Base-by-base conservation (phyloP, 768 basidiomycete species). In the Sporobolomyces phaffii region DNA sequence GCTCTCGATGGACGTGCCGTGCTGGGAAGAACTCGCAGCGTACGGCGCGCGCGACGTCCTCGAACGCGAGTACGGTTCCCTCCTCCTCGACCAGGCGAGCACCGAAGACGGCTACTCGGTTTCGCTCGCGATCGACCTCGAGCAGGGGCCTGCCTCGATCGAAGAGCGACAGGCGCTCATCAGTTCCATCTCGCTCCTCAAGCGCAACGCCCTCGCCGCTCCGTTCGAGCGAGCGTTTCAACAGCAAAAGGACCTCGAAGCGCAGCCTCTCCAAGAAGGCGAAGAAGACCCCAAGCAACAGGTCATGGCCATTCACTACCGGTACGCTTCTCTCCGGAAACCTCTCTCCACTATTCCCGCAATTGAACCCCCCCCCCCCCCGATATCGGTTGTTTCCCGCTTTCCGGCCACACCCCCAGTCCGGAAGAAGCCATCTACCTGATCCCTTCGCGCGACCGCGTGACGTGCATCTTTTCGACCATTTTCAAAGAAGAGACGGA, bases 401-500 rank as follows among this genome's bases (percentile, higher is more conserved):
- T 38, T 38, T 28, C 1, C 24, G 24, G 24, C 31, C 24, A 7
- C 5, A 9, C 5, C 10, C n/a, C 9, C 63, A 70, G 67, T 18
- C 74, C 74, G 18, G 91, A 97, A 74, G 96, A 99, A 78, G 93
- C 90, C 24, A 93, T 99, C 77, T 98, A 91, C 76, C 84, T 99
- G 45, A 90, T 90, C 75, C 91, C 96, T 3, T 86, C 89, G 45
- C 84, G 85, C 50, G 96, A 99, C 81, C 88, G 96, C 68, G 94
- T 99, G 57, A 98, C 96, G 1, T 90, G 97, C 64, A 89, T 97
- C 75, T 98, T 99, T 80, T 92, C 90, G 5, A 99, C 96, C 24
- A 83, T 96, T 54, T 99, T 99, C 81, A 83, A 87, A 72, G 96
- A 98, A 75, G 96, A 99, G 78, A 96, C 94, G 2, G 96, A 99